Conservation (phyloP, 2,329 filamentous ascomycete species). For the Cercospora zeina region DNA sequence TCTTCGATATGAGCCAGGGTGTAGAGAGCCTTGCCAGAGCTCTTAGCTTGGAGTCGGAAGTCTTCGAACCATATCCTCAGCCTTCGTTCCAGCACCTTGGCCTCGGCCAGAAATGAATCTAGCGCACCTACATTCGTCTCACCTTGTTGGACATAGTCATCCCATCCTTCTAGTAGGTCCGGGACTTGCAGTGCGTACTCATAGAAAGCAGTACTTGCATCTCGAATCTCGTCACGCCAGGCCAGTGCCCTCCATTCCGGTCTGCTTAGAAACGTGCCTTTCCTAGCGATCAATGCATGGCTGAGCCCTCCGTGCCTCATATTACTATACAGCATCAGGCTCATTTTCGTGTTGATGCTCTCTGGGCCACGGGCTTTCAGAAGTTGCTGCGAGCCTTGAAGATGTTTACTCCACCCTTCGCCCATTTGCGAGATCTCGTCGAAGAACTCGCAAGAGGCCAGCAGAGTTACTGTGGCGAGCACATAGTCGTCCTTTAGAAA, state of each 20-base stretch:
- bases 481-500: constrained; percentile 34
- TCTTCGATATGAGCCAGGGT: constrained; percentile 28
- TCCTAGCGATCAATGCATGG: constrained; percentile 33
- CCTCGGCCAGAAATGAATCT: constrained; percentile 29
- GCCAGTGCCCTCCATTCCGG: constrained; percentile 36
- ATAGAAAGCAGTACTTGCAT: constrained; percentile 35
- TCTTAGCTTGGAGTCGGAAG: constrained; percentile 25
- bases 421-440: constrained; percentile 37
- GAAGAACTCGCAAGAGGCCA: constrained; percentile 39
- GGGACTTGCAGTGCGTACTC: constrained; percentile 37
- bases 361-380: constrained; percentile 35
- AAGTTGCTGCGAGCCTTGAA: constrained; percentile 35
- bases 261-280: constrained; percentile 34
- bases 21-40: constrained; percentile 21
- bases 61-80: constrained; percentile 32
- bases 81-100: constrained; percentile 27
- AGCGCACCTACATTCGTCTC: constrained; percentile 18
- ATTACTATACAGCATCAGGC: constrained; percentile 35
- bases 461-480: constrained; percentile 35
- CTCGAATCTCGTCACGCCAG: constrained; percentile 29
- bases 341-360: constrained; percentile 30
- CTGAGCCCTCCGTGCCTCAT: constrained; percentile 34
- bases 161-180: constrained; percentile 32
- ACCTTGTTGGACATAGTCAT: constrained; percentile 26
- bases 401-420: constrained; percentile 36